A percentile compares a stretch with the other conserved stretches of the same genome.
Evolutionary conservation across 1,284 basidiomycete species (phyloP).

Genomic region (Ceratobasidium sp.): DNA sequence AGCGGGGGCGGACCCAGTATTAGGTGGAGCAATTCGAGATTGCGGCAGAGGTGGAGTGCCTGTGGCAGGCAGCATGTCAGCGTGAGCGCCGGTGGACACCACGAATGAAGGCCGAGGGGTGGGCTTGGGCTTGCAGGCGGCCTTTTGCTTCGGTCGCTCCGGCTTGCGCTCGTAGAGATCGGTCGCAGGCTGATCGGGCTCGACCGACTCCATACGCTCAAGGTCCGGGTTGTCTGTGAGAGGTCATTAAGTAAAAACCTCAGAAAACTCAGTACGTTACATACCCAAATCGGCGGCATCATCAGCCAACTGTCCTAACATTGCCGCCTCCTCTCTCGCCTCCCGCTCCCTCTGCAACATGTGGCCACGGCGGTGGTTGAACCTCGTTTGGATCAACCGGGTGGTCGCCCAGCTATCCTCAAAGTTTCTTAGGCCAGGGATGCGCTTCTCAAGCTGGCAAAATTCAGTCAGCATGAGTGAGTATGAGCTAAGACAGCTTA

Average conservation of each 20-base stretch:
- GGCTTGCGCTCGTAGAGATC: conserved; percentile 1
- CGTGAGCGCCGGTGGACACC: neutral
- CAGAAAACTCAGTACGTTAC: neutral
- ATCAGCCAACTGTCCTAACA: neutral
- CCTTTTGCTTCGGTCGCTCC: neutral
- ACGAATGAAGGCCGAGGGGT: neutral
- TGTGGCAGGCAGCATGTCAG: neutral
- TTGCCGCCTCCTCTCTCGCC: neutral
- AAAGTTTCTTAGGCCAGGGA: conserved; percentile 5
- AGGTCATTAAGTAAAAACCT: neutral
- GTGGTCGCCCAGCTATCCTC: neutral
- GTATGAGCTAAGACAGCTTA: neutral
- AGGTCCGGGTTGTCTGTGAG: conserved; percentile 1
- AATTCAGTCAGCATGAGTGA: neutral
- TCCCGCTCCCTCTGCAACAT: neutral
- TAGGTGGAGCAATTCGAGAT: neutral
- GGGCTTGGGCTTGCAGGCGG: neutral
- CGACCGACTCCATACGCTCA: neutral
- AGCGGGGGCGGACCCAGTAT: neutral
- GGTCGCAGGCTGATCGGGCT: neutral
- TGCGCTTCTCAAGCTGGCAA: neutral
- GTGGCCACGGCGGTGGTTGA: conserved; percentile 15
- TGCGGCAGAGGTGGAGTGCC: neutral
- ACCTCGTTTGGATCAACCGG: conserved; percentile 1
- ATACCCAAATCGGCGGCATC: neutral